These are phyloP conservation scores for Ehretia macrophylla DNA, from an alignment of 257 asterid genomes.

Conservation along the genomic window DNA sequence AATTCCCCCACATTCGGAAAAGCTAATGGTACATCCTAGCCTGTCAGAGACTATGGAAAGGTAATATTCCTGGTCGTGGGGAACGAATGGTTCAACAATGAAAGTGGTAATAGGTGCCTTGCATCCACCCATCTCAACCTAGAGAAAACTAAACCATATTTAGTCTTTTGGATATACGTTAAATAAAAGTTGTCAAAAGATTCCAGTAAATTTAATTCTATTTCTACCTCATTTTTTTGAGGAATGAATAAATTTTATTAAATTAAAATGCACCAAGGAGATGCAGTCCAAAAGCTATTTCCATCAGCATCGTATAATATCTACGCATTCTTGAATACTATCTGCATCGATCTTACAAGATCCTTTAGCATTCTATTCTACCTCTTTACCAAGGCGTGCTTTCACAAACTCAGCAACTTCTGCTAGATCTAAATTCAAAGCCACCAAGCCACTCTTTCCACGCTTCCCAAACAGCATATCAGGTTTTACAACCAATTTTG, in stretches of 20 bases:
- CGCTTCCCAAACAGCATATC: slow-evolving; percentile 96
- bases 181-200: slow-evolving; percentile 10
- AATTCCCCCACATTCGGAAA: slow-evolving; percentile 95
- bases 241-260: too few species aligned
- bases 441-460: slow-evolving; percentile 93
- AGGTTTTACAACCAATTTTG: slow-evolving; percentile 85
- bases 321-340: too few species aligned
- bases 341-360: too few species aligned
- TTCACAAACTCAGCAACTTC: slow-evolving; percentile 84
- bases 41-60: slow-evolving; percentile 81
- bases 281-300: too few species aligned
- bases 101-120: slow-evolving; percentile 90
- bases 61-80: slow-evolving; percentile 84
- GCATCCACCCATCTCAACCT: slow-evolving; percentile 98
- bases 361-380: too few species aligned
- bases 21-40: slow-evolving; percentile 80
- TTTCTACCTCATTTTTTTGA: too few species aligned
- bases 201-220: background rate
- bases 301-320: too few species aligned
- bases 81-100: slow-evolving; percentile 88
- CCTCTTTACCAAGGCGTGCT: slow-evolving; percentile 87
- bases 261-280: too few species aligned
- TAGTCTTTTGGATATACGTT: slow-evolving; percentile 16
- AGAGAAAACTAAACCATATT: slow-evolving; percentile 7
- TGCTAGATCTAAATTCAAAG: slow-evolving; percentile 77